These are phyloP conservation scores for Cymodocea nodosa DNA, from an alignment of 116 monocot species.

Conservation along the genomic window DNA sequence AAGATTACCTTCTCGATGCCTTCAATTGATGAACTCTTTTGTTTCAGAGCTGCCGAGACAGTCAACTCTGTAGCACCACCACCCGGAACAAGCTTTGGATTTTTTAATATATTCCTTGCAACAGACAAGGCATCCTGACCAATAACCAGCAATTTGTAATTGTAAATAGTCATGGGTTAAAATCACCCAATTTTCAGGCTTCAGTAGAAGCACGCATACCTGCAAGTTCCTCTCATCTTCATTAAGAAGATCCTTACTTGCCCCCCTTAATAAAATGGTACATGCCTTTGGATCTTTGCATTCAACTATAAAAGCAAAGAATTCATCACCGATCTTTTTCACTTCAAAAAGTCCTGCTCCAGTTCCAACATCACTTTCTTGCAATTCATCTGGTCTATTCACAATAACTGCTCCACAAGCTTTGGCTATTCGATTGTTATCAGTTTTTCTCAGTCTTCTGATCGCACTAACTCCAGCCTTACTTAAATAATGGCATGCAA, in stretches of 20 bases:
- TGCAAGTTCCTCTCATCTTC: slow-evolving; percentile 96
- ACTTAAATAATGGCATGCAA: slow-evolving; percentile 81
- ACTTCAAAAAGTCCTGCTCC: slow-evolving; percentile 87
- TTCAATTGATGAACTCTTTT: slow-evolving; percentile 90
- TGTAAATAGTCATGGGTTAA: background rate
- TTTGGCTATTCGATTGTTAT: slow-evolving; percentile 84
- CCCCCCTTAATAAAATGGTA: slow-evolving; percentile 82
- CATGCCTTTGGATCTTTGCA: slow-evolving; percentile 94
- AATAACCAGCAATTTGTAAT: background rate
- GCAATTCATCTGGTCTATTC: slow-evolving; percentile 91
- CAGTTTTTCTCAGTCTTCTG: slow-evolving; percentile 72
- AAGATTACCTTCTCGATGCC: slow-evolving; percentile 78
- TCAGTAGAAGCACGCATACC: slow-evolving; percentile 21
- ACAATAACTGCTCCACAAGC: slow-evolving; percentile 90
- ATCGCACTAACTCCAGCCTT: slow-evolving; percentile 93
- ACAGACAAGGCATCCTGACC: slow-evolving; percentile 84
- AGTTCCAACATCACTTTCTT: slow-evolving; percentile 93
- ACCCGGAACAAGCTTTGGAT: slow-evolving; percentile 92
- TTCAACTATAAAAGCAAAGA: slow-evolving; percentile 80
- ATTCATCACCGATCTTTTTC: slow-evolving; percentile 93
- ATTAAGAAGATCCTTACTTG: slow-evolving; percentile 94
- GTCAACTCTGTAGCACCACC: slow-evolving; percentile 90
- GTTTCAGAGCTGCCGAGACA: slow-evolving; percentile 82
- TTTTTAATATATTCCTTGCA: slow-evolving; percentile 84
- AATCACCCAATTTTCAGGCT: no score